A percentile compares a stretch with the other conserved stretches of the same genome.
Evolutionary conservation across 2,329 filamentous ascomycete species (phyloP).

Genomic region (Alternaria incomplexa): DNA sequence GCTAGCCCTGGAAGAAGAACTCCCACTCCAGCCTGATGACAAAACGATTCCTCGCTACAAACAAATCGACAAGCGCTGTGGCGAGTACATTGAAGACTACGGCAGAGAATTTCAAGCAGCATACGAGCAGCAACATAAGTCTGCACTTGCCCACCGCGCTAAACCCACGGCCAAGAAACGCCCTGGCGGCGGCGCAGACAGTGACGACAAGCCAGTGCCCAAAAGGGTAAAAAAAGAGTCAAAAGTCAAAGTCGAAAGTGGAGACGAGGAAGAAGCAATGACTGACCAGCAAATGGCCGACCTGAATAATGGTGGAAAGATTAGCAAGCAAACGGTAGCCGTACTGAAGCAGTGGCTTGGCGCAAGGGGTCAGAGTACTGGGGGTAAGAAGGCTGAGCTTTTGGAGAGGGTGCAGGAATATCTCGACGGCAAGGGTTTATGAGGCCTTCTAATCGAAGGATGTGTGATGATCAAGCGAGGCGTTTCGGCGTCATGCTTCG

Average conservation of each 20-base stretch:
- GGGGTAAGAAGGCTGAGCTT: slow-evolving; percentile 40
- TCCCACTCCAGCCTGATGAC: slow-evolving; percentile 76
- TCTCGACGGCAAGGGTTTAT: not conserved
- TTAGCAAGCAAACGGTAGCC: slow-evolving; percentile 51
- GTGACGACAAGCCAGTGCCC: slow-evolving; percentile 21
- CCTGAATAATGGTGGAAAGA: slow-evolving; percentile 51
- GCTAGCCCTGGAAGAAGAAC: slow-evolving; percentile 87
- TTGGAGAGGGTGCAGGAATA: not conserved
- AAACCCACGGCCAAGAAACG: slow-evolving; percentile 54
- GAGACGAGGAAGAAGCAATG: slow-evolving; percentile 33
- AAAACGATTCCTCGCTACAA: slow-evolving; percentile 82
- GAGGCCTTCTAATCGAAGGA: not conserved
- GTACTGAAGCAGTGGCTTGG: slow-evolving; percentile 42
- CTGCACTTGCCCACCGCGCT: slow-evolving; percentile 51
- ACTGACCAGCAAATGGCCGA: slow-evolving; percentile 54
- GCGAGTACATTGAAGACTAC: slow-evolving; percentile 79
- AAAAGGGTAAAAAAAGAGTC: slow-evolving; percentile 40
- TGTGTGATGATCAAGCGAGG: not conserved
- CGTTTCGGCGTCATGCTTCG: not conserved
- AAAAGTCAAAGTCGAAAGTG: slow-evolving; percentile 28
- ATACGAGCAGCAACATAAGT: slow-evolving; percentile 50
- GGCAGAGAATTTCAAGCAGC: slow-evolving; percentile 70
- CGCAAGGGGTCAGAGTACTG: slow-evolving; percentile 27
- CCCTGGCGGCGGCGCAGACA: slow-evolving; percentile 14
- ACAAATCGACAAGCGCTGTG: slow-evolving; percentile 86